A percentile compares a stretch with the other conserved stretches of the same genome.
Evolutionary conservation across 179 eudicot genomes (phyloP).

Genomic region (Pouteria campechiana): DNA sequence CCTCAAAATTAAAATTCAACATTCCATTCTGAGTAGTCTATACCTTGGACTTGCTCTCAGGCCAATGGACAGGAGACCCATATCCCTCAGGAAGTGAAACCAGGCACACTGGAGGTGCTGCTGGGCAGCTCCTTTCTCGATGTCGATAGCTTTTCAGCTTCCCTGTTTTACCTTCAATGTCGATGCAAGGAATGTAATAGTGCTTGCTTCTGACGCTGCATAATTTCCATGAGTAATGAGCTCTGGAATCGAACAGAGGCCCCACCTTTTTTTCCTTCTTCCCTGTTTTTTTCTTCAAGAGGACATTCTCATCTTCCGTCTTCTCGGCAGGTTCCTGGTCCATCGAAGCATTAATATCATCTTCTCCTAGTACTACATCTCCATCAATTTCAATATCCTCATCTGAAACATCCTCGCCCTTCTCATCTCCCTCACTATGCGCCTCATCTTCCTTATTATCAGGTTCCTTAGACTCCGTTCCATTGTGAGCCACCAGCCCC

Average conservation of each 20-base stretch:
- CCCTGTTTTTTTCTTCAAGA: constrained; percentile 4
- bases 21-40: not conserved
- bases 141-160: constrained; percentile 61
- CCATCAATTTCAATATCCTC: constrained; percentile 19
- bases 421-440: constrained; percentile 30
- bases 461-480: too few species aligned
- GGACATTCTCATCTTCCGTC: constrained; percentile 24
- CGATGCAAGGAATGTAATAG: constrained; percentile 93
- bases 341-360: constrained; percentile 12
- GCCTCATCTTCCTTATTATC: constrained; percentile 20
- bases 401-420: constrained; percentile 6
- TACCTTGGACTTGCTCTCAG: constrained; percentile 80
- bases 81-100: constrained; percentile 94
- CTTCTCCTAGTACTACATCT: constrained; percentile 12
- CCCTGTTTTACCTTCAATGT: constrained; percentile 44
- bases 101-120: constrained; percentile 65
- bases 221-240: constrained; percentile 61
- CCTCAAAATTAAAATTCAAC: not conserved
- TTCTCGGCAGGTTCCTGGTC: constrained; percentile 27
- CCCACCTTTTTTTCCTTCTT: constrained; percentile 36
- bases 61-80: constrained; percentile 69
- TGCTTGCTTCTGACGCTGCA: constrained; percentile 79
- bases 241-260: constrained; percentile 68
- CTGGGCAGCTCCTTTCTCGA: constrained; percentile 81
- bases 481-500: too few species aligned